Conservation (phyloP, 495 filamentous ascomycete genomes). For the Hyaloscypha variabilis region DNA sequence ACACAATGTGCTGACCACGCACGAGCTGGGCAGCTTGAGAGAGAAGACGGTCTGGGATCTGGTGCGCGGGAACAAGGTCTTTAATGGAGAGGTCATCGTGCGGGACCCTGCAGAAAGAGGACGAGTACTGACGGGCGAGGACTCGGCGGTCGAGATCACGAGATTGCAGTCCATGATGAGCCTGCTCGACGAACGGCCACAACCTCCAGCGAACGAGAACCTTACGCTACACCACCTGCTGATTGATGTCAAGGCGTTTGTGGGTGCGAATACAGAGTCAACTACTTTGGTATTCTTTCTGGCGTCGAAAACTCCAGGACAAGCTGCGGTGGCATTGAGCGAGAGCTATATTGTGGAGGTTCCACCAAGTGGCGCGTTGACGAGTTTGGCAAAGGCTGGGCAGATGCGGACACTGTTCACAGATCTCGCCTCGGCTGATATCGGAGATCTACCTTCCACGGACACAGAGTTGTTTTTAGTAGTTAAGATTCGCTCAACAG, state of each 20-base stretch:
- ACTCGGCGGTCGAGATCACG: constrained; percentile 90
- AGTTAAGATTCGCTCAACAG: constrained; percentile 73
- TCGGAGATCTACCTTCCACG: constrained; percentile 71
- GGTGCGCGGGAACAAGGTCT: constrained; percentile 89
- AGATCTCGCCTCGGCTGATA: constrained; percentile 78
- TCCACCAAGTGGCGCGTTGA: constrained; percentile 68
- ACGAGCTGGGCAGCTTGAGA: constrained; percentile 74
- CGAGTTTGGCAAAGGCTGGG: constrained; percentile 56
- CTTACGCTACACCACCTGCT: constrained; percentile 82
- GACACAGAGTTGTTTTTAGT: constrained; percentile 77
- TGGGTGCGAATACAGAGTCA: constrained; percentile 68
- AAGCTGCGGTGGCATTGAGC: constrained; percentile 66
- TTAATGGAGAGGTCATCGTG: constrained; percentile 90
- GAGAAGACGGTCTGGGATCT: constrained; percentile 94
- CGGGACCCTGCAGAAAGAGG: constrained; percentile 83
- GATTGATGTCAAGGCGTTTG: constrained; percentile 79
- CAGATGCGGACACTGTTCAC: constrained; percentile 86
- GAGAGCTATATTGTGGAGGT: constrained; percentile 84
- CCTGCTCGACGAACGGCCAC: constrained; percentile 79
- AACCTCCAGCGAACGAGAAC: constrained; percentile 59
- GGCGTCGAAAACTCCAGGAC: constrained; percentile 66
- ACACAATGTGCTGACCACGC: constrained; percentile 86
- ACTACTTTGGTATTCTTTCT: constrained; percentile 82
- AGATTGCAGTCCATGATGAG: constrained; percentile 95
- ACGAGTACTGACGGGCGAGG: constrained; percentile 83